Evolutionary conservation across 495 filamentous ascomycete genomes (phyloP).

Genomic region (Daldinia loculata): DNA sequence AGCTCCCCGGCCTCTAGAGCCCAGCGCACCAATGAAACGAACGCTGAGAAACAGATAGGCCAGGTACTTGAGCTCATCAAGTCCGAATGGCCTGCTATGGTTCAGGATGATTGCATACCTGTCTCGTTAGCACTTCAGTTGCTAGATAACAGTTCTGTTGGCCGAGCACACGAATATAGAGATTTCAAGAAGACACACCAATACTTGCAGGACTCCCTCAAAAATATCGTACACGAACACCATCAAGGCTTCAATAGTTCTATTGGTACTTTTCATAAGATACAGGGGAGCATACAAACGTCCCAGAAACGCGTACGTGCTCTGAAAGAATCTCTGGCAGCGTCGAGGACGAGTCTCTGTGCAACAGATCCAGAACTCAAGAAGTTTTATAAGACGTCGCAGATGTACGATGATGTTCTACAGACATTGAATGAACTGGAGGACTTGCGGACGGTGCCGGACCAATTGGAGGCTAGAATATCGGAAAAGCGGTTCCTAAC

Average conservation of each 20-base stretch:
- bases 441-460: conserved; percentile 87
- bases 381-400: conserved; percentile 81
- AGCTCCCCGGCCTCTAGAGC: conserved; percentile 35
- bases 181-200: conserved; percentile 82
- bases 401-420: conserved; percentile 90
- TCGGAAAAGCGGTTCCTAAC: conserved; percentile 95
- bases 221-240: conserved; percentile 97
- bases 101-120: conserved; percentile 83
- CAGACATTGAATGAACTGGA: conserved; percentile 86
- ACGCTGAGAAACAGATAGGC: conserved; percentile 57
- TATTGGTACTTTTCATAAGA: conserved; percentile 98
- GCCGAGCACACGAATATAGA: conserved; percentile 84
- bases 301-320: conserved; percentile 86
- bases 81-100: conserved; percentile 91
- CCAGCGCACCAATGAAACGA: conserved; percentile 49
- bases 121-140: conserved; percentile 92
- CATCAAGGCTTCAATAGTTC: conserved; percentile 99
- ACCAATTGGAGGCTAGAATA: conserved; percentile 90
- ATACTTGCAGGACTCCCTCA: conserved; percentile 88
- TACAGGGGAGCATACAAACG: conserved; percentile 88
- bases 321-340: conserved; percentile 81
- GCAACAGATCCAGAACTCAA: conserved; percentile 92
- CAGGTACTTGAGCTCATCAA: conserved; percentile 72
- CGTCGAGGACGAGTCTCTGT: conserved; percentile 82
- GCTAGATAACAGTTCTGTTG: conserved; percentile 92